Evolutionary conservation across 2,329 filamentous ascomycete genomes (phyloP).

Genomic region (Aureobasidium sp.): DNA sequence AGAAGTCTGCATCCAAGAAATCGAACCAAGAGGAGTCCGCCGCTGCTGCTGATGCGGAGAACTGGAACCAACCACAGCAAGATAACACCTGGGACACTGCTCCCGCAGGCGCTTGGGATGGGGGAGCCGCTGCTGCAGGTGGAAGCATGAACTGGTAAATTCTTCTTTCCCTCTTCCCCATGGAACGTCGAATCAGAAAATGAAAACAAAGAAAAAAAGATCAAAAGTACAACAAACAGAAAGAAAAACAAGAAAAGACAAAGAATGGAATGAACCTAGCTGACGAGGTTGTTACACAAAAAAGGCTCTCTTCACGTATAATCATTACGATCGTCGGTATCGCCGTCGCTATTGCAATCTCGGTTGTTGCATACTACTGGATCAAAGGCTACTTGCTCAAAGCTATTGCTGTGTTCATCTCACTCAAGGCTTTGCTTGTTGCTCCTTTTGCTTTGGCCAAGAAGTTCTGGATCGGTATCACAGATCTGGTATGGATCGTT

Average conservation of each 20-base stretch:
- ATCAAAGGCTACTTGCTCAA: slow-evolving; percentile 11
- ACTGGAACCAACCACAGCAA: background rate
- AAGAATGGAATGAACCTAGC: background rate
- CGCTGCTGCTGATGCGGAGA: background rate
- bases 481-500: background rate
- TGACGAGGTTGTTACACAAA: background rate
- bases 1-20: background rate
- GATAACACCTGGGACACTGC: background rate
- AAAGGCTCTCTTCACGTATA: background rate
- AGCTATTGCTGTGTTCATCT: background rate
- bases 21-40: background rate
- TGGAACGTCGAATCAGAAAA: background rate
- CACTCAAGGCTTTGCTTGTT: background rate
- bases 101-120: background rate
- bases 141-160: background rate
- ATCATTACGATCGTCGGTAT: background rate
- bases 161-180: too few relatives aligned
- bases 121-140: background rate
- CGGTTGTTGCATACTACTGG: slow-evolving; percentile 5
- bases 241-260: too few relatives aligned
- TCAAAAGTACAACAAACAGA: background rate
- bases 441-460: background rate
- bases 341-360: background rate
- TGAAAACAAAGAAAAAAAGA: background rate
- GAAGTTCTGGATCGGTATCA: background rate